Evolutionary conservation across 2,329 filamentous ascomycete species (phyloP).

Genomic region (Drechslerella stenobrocha): DNA sequence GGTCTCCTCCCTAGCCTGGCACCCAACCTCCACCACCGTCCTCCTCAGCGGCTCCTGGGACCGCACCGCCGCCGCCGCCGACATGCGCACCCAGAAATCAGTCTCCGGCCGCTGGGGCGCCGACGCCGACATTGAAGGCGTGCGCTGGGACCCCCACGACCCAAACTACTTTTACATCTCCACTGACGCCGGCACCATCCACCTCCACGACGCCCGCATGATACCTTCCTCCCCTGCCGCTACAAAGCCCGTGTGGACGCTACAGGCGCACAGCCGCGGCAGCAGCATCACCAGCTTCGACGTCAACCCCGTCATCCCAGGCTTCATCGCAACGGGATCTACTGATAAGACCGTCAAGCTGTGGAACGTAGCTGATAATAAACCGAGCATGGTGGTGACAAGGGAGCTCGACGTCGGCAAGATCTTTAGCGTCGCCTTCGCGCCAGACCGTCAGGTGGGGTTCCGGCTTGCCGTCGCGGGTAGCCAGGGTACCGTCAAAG

Average conservation of each 20-base stretch:
- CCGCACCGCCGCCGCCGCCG: conserved; percentile 86
- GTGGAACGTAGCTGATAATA: conserved; percentile 79
- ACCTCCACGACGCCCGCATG: conserved; percentile 85
- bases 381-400: conserved; percentile 83
- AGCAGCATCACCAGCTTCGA: conserved; percentile 89
- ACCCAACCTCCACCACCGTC: conserved; percentile 81
- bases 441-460: conserved; percentile 83
- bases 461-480: conserved; percentile 92
- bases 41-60: conserved; percentile 94
- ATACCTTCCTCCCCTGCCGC: conserved; percentile 67
- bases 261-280: conserved; percentile 80
- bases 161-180: conserved; percentile 92
- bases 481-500: conserved; percentile 86
- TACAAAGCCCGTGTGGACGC: conserved; percentile 86
- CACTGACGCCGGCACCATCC: conserved; percentile 86
- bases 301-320: conserved; percentile 84
- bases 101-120: conserved; percentile 80
- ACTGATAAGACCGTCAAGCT: conserved; percentile 95
- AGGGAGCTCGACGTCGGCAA: conserved; percentile 92
- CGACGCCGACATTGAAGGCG: conserved; percentile 90
- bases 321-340: conserved; percentile 89
- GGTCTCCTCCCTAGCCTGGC: conserved; percentile 94
- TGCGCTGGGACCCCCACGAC: conserved; percentile 91
- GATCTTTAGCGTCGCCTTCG: conserved; percentile 88
- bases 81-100: conserved; percentile 90